Base-by-base conservation (phyloP, 1,284 basidiomycete species). In the Ceratorhiza oryzae-sativae region DNA sequence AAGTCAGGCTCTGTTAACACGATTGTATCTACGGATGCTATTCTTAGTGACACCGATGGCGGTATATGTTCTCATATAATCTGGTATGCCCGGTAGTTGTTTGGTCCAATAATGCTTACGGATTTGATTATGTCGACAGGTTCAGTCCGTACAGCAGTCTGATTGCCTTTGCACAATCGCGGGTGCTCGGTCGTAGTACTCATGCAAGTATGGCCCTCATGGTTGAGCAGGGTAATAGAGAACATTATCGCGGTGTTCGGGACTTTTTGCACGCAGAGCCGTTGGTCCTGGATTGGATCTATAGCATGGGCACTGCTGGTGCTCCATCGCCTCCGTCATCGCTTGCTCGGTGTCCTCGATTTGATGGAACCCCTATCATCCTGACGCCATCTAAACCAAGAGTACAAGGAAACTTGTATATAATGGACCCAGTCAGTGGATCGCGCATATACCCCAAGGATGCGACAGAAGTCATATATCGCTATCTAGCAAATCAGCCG, bases 61-160 rank as follows among this genome's bases (percentile, higher is more conserved):
- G 53, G 34, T n/a, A 46, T 58, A 18, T 68, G 51, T 18, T 68
- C 65, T 1, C 65, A 68, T 27, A 48, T 68, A 15, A 3, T 68
- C 3, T 68, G 65, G 65, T 68, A 58, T 1, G 41, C 4, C 15
- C 10, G 25, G 34, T 32, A n/a, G n/a, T n/a, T n/a, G n/a, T n/a
- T n/a, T n/a, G 23, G 3, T 32, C 42, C 18, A 1, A 55, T 20
- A 30, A 5, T 30, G n/a, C 1, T 4, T 32, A 18, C 51, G 23
- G 27, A 3, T 73, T 5, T n/a, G n/a, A n/a, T n/a, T n/a, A n/a
- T n/a, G n/a, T n/a, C n/a, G 45, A 68, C 27, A 90, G 90, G 71
- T 91, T 86, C 75, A 85, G 91, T 76, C 75, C 86, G 1, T 86
- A 86, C 71, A 86, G 88, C 73, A 87, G 88, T 73, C 85, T 87